Evolutionary conservation across 2,329 filamentous ascomycete genomes (phyloP).

Genomic region (Elsinoe arachidis): DNA sequence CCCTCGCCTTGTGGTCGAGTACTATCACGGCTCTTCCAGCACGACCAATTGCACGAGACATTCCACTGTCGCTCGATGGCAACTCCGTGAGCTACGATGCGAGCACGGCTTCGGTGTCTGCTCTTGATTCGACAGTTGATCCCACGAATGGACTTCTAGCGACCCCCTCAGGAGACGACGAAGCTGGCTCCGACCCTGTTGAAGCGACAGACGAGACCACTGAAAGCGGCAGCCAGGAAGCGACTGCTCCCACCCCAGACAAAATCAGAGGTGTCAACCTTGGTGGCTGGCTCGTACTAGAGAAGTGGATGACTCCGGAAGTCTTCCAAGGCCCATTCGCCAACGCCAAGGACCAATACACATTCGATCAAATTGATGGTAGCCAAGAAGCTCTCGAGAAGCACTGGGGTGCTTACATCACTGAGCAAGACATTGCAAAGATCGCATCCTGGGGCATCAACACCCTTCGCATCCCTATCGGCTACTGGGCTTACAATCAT

Average conservation of each 20-base stretch:
- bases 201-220: not conserved
- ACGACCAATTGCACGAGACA: not conserved
- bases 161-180: not conserved
- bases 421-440: constrained; percentile 34
- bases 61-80: not conserved
- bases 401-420: constrained; percentile 33
- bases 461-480: constrained; percentile 43
- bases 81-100: not conserved
- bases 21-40: not conserved
- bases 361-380: constrained; percentile 28
- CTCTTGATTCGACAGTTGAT: not conserved
- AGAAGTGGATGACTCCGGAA: constrained; percentile 30
- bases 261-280: constrained; percentile 29
- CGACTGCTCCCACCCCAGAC: not conserved
- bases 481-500: constrained; percentile 44
- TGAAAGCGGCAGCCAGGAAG: not conserved
- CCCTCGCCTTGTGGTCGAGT: not conserved
- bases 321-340: constrained; percentile 26
- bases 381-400: constrained; percentile 25
- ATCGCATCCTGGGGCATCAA: constrained; percentile 32
- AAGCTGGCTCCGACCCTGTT: not conserved
- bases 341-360: constrained; percentile 30
- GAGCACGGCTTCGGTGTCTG: too few relatives aligned
- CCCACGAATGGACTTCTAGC: not conserved
- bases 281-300: constrained; percentile 31